Conservation (phyloP, 2,329 filamentous ascomycete species). For the Sphaerulina vaccinii region DNA sequence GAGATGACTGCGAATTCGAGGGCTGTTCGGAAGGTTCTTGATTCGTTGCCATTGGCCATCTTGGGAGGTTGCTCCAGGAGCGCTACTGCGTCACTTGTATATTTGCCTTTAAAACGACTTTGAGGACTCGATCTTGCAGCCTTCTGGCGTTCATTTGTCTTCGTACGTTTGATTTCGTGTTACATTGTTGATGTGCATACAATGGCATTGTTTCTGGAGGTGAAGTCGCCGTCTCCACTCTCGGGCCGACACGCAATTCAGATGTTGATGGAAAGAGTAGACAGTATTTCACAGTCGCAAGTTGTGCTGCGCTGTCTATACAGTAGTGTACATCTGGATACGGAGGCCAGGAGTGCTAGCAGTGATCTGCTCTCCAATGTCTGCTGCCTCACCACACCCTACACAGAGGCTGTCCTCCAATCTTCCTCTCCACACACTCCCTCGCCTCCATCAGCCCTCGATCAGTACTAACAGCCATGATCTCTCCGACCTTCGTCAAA, state of each 20-base stretch:
- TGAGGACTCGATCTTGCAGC: too few relatives aligned
- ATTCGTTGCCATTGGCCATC: slow-evolving; percentile 8
- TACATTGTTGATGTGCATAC: too few relatives aligned
- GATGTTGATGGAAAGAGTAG: too few relatives aligned
- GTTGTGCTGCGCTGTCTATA: not conserved
- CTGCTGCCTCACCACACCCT: slow-evolving; percentile 52
- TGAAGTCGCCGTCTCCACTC: too few relatives aligned
- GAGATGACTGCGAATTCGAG: slow-evolving; percentile 36
- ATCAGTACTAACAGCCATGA: slow-evolving; percentile 75
- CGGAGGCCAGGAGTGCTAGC: too few relatives aligned
- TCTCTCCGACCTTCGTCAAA: slow-evolving; percentile 73
- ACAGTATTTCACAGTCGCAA: not conserved
- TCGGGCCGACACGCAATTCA: too few relatives aligned
- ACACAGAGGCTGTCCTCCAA: slow-evolving; percentile 79
- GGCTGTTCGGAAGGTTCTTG: slow-evolving; percentile 31
- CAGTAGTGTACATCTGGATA: slow-evolving; percentile 5
- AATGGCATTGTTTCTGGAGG: too few relatives aligned
- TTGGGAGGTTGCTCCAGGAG: not conserved
- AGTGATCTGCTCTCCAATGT: too few relatives aligned
- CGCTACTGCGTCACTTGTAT: too few relatives aligned
- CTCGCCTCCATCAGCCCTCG: slow-evolving; percentile 75
- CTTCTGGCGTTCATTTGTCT: too few relatives aligned
- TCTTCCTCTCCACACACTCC: slow-evolving; percentile 75
- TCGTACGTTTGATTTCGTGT: too few relatives aligned
- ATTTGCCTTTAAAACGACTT: too few relatives aligned